Conservation (phyloP, 1,284 basidiomycete species). For the Microbotryum intermedium region DNA sequence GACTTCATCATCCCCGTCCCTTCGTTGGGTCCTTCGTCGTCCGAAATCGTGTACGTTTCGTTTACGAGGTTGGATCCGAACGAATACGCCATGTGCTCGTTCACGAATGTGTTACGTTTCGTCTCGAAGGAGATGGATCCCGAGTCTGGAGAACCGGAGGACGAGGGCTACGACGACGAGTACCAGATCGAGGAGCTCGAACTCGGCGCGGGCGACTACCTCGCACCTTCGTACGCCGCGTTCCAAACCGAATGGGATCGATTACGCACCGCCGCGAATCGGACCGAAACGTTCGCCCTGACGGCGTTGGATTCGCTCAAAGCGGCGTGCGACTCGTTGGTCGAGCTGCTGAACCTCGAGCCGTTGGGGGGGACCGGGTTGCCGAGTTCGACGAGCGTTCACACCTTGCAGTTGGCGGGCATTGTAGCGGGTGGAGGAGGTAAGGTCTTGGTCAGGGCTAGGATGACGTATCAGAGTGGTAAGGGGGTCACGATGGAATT, state of each 20-base stretch:
- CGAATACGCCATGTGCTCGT: conserved; percentile 74
- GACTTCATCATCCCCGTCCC: conserved; percentile 89
- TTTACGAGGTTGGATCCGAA: conserved; percentile 74
- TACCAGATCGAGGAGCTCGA: conserved; percentile 96
- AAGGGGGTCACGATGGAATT: conserved; percentile 94
- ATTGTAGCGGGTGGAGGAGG: conserved; percentile 79
- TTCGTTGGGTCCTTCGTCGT: conserved; percentile 60
- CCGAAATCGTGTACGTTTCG: conserved; percentile 82
- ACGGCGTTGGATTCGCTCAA: conserved; percentile 88
- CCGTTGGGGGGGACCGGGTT: conserved; percentile 79
- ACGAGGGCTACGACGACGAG: conserved; percentile 97
- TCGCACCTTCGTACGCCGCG: conserved; percentile 81
- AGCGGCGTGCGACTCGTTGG: conserved; percentile 84
- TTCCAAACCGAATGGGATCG: conserved; percentile 95
- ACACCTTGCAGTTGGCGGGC: conserved; percentile 89
- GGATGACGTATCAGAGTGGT: conserved; percentile 88
- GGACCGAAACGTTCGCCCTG: conserved; percentile 89
- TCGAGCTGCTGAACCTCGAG: conserved; percentile 95
- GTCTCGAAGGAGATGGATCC: conserved; percentile 97
- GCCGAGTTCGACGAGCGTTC: conserved; percentile 74
- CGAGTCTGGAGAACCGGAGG: conserved; percentile 89
- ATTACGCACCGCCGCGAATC: conserved; percentile 60
- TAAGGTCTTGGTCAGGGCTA: conserved; percentile 82
- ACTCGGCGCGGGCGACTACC: conserved; percentile 82
- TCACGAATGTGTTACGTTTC: conserved; percentile 89